Base-by-base conservation (phyloP, 2,329 filamentous ascomycete species). In the Calycina herbarum region DNA sequence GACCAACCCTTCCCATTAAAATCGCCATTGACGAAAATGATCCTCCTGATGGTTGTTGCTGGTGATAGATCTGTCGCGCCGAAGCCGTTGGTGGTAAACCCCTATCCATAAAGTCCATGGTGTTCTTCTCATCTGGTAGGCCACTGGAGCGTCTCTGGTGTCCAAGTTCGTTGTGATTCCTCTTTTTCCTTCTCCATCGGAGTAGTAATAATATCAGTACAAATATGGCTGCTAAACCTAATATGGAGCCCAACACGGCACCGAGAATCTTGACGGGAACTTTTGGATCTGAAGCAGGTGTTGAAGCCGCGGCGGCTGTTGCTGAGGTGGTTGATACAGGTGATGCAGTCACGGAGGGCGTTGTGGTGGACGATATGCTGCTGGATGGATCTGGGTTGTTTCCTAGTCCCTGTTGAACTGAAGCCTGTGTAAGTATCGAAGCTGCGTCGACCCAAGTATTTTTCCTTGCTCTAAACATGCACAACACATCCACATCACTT, bases 361-460 rank as follows among this genome's bases (percentile, higher is more conserved):
- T 75, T 6, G 75, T 69, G 1, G 78, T 67, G 13, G 75, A 66
- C 29, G 67, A 56, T 38, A 51, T 11, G 45, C n/a, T 65, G 20
- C 68, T 48, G 17, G 72, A 59, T 15, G 64, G 51, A 27, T 65
- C 51, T 42, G 68, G 68, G 4, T 76, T 31, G 17, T 8, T 63
- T 29, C 33, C 54, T 10, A 63, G 11, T 20, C 20, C n/a, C 10
- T 61, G 40, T 59, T 71, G 65, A 38, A 69, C 63, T 17, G 64
- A 62, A 33, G 68, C 38, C 42, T 66, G 65, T 68, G 48, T 70
- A 66, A 77, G 66, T 40, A 68, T 61, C 29, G 66, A 78, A 0
- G 86, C 86, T 0, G 91, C 83, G 74, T 97, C 89, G 27, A 90
- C 78, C 94, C 94, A 98, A 57, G 82, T 80, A 76, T 97, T 97